A percentile compares a stretch with the other conserved stretches of the same genome.
phyloP scores from a whole-genome alignment of 1,284 basidiomycete genomes.

The Cutaneotrichosporon daszewskae region DNA sequence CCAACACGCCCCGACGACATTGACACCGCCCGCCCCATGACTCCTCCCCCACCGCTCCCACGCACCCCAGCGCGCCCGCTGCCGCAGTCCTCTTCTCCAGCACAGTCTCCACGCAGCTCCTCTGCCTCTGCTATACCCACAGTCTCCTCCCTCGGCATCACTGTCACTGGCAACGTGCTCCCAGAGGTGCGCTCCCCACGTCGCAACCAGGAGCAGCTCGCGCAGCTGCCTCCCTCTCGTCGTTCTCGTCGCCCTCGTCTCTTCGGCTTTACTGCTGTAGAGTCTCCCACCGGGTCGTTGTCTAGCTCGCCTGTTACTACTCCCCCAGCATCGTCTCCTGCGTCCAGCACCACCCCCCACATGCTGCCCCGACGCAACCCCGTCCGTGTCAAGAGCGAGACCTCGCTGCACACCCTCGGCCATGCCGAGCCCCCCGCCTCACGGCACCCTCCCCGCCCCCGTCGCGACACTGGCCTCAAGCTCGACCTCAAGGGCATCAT shows the following conservation, averaged over 20 bases:
- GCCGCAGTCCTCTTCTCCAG: background rate
- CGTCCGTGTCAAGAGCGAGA: constrained; percentile 29
- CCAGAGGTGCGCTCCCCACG: constrained; percentile 43
- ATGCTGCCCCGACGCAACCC: constrained; percentile 26
- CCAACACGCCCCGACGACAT: constrained; percentile 1
- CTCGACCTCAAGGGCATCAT: constrained; percentile 43
- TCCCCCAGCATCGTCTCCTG: constrained; percentile 7
- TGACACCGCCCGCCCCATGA: background rate
- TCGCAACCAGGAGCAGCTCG: constrained; percentile 24
- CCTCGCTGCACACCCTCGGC: constrained; percentile 22
- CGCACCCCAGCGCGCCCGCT: background rate
- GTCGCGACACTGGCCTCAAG: constrained; percentile 44
- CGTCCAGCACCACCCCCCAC: background rate
- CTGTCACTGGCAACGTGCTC: constrained; percentile 23
- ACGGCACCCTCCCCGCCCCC: constrained; percentile 9
- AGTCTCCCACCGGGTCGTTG: constrained; percentile 23
- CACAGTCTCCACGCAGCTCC: background rate
- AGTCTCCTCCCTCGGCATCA: constrained; percentile 8
- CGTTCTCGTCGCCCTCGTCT: constrained; percentile 40
- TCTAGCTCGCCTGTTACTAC: constrained; percentile 21
- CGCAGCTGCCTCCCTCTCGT: constrained; percentile 25
- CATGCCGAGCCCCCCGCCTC: constrained; percentile 7
- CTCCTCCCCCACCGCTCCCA: background rate
- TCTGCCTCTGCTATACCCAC: constrained; percentile 1
- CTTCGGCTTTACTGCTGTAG: constrained; percentile 45